Evolutionary conservation across 1,284 basidiomycete species (phyloP).

Genomic region (Cryptococcus jaspeensis): DNA sequence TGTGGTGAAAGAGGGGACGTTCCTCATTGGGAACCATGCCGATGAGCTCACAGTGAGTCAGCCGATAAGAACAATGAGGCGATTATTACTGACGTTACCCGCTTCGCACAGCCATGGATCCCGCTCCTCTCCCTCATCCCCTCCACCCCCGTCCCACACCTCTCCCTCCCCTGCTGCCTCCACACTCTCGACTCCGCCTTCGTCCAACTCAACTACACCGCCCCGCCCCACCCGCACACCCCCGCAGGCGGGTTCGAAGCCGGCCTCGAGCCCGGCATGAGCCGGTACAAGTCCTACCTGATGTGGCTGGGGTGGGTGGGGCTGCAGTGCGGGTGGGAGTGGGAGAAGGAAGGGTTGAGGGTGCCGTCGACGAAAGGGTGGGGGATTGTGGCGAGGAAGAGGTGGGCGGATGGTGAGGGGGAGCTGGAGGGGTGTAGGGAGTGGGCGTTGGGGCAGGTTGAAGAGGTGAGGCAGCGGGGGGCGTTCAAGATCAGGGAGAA

Average conservation of each 20-base stretch:
- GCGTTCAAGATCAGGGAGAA: constrained; percentile 44
- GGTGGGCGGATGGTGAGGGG: constrained; percentile 33
- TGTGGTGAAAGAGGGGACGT: constrained; percentile 55
- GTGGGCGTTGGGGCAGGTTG: constrained; percentile 45
- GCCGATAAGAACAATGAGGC: too few species aligned
- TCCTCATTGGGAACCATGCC: constrained; percentile 92
- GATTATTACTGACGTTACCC: constrained; percentile 8
- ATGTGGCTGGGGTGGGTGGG: constrained; percentile 75
- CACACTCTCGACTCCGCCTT: constrained; percentile 51
- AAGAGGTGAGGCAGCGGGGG: constrained; percentile 36
- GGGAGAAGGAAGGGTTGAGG: constrained; percentile 80
- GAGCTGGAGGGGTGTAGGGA: constrained; percentile 32
- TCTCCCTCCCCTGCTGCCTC: constrained; percentile 87
- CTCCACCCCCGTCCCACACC: constrained; percentile 64
- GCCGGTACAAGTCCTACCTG: constrained; percentile 74
- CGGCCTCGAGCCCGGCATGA: constrained; percentile 58
- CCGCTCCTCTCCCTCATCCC: constrained; percentile 67
- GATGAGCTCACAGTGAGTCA: constrained; percentile 77
- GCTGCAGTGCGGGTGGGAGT: constrained; percentile 73
- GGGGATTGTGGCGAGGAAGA: constrained; percentile 68
- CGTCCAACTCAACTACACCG: constrained; percentile 36
- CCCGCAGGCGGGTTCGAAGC: constrained; percentile 40
- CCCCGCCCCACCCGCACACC: constrained; percentile 49
- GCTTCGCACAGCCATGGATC: constrained; percentile 63
- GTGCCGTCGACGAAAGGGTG: constrained; percentile 93